phyloP scores from a whole-genome alignment of 2,329 filamentous ascomycete species.

The Bipolaris oryzae region DNA sequence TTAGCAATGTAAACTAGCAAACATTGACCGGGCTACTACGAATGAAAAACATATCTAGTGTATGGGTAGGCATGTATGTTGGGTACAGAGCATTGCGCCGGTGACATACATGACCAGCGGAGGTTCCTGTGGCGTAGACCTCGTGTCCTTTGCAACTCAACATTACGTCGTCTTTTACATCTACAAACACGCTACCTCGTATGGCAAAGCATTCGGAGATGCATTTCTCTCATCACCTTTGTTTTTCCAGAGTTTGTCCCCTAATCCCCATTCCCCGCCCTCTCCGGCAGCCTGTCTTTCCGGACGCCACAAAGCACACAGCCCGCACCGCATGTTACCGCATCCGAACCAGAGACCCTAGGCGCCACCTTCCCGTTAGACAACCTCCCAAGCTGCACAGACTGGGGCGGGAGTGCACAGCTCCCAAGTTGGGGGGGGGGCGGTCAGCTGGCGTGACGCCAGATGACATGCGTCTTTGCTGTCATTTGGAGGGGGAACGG shows the following conservation, averaged over 20 bases:
- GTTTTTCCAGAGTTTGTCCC: not conserved
- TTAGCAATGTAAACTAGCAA: slow-evolving; percentile 3
- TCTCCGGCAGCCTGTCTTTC: not conserved
- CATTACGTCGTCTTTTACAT: not conserved
- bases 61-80: not conserved
- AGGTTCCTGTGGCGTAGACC: not conserved
- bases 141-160: not conserved
- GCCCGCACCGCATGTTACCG: not conserved
- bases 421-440: not conserved
- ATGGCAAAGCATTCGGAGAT: not conserved
- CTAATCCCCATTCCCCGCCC: not conserved
- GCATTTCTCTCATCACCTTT: not conserved
- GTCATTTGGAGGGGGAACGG: not conserved
- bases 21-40: not conserved
- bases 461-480: not conserved
- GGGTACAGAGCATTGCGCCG: not conserved
- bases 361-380: not conserved
- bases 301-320: not conserved
- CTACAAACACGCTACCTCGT: not conserved
- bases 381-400: too few species aligned
- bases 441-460: not conserved
- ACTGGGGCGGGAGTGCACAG: too few species aligned
- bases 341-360: not conserved
- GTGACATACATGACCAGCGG: not conserved
- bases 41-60: not conserved